Evolutionary conservation across 2,329 filamentous ascomycete species (phyloP).

Genomic region (Ascomycota sp.): DNA sequence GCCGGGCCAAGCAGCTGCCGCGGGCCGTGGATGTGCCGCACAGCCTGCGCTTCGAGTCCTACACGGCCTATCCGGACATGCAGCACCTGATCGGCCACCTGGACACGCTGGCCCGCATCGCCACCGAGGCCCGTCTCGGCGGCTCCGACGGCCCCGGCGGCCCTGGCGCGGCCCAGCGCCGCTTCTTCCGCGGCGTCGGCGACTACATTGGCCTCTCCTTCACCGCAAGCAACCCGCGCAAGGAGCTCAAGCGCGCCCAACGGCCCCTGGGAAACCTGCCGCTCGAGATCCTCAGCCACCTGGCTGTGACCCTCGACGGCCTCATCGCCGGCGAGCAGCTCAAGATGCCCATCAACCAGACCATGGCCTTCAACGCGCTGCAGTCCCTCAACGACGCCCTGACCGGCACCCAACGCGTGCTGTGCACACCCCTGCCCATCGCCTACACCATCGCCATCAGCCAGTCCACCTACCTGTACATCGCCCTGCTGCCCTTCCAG

Average conservation of each 20-base stretch:
- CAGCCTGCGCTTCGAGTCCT: slow-evolving; percentile 66
- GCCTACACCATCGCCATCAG: slow-evolving; percentile 71
- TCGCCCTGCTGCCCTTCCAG: slow-evolving; percentile 66
- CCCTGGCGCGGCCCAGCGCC: slow-evolving; percentile 18
- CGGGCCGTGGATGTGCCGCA: too few species aligned
- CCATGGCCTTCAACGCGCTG: slow-evolving; percentile 38
- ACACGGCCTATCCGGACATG: slow-evolving; percentile 57
- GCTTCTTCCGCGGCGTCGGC: slow-evolving; percentile 42
- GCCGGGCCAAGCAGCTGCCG: too few species aligned
- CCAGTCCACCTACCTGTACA: slow-evolving; percentile 74
- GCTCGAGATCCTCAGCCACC: slow-evolving; percentile 56
- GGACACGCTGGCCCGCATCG: slow-evolving; percentile 48
- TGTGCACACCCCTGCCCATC: slow-evolving; percentile 63
- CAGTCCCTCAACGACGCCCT: slow-evolving; percentile 50
- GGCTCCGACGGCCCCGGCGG: too few species aligned
- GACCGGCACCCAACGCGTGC: slow-evolving; percentile 53
- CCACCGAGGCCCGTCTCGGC: slow-evolving; percentile 23
- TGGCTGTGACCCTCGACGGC: slow-evolving; percentile 45
- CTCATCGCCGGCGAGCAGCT: slow-evolving; percentile 35
- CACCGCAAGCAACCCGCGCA: slow-evolving; percentile 58
- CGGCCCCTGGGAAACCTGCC: slow-evolving; percentile 67
- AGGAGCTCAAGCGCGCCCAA: slow-evolving; percentile 51
- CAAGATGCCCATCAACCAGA: slow-evolving; percentile 35
- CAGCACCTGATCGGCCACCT: slow-evolving; percentile 49
- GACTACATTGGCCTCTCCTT: slow-evolving; percentile 61